A percentile compares a stretch with the other conserved stretches of the same genome.
These are phyloP conservation scores for Auriculariales sp. DNA, from an alignment of 768 basidiomycete genomes.

Conservation along the genomic window DNA sequence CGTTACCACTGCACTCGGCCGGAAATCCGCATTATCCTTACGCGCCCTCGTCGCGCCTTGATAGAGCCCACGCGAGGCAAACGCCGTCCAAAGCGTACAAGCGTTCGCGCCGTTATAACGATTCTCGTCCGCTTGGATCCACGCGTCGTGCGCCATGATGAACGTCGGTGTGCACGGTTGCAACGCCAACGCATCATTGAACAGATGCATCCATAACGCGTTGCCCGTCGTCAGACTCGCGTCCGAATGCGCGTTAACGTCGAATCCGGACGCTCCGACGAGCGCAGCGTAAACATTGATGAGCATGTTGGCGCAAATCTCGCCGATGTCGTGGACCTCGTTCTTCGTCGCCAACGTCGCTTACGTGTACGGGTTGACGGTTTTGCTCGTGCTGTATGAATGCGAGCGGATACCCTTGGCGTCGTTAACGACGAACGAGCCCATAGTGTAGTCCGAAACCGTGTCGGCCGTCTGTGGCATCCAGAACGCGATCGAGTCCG, in stretches of 20 bases:
- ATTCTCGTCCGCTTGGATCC: slow-evolving; percentile 29
- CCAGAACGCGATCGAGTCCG: slow-evolving; percentile 19
- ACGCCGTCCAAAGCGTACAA: slow-evolving; percentile 29
- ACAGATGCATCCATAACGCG: slow-evolving; percentile 5
- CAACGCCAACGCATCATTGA: slow-evolving; percentile 4
- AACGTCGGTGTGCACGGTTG: slow-evolving; percentile 7
- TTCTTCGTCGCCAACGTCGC: not conserved
- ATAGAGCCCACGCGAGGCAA: slow-evolving; percentile 36
- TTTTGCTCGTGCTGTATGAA: not conserved
- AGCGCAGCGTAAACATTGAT: slow-evolving; percentile 6
- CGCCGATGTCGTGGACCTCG: slow-evolving; percentile 7
- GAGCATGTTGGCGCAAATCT: slow-evolving; percentile 2
- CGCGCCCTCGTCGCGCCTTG: slow-evolving; percentile 21
- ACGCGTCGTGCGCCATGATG: not conserved
- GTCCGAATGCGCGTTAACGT: not conserved
- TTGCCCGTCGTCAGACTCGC: slow-evolving; percentile 3
- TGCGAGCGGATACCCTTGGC: slow-evolving; percentile 36
- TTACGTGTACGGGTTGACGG: slow-evolving; percentile 15
- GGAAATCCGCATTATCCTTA: too few relatives aligned
- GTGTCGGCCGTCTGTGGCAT: slow-evolving; percentile 4
- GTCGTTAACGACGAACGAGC: slow-evolving; percentile 17
- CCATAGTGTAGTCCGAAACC: slow-evolving; percentile 5
- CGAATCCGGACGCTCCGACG: slow-evolving; percentile 4
- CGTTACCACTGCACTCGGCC: too few relatives aligned
- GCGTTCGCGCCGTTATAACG: slow-evolving; percentile 29